Evolutionary conservation across 2,329 filamentous ascomycete species (phyloP), one percentile per base, ranked within the genome.

Genomic region (Trichoderma endophyticum): DNA sequence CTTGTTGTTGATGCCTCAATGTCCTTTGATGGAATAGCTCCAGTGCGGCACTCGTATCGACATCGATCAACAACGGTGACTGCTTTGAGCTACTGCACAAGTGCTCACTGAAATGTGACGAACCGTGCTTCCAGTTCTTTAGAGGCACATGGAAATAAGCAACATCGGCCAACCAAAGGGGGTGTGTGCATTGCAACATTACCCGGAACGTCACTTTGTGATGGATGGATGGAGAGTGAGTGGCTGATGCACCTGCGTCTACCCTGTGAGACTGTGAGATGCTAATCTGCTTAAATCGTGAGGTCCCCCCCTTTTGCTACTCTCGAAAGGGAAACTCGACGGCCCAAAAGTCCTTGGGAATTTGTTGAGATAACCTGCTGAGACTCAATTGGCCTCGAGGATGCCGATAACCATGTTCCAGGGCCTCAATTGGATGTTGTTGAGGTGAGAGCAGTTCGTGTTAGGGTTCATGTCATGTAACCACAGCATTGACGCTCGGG

Each of bases 31-130:
- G n/a, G n/a, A 54, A 5, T 1, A 48, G 43, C 11, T 54, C 48
- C 21, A 54, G 21, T 12, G 21, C 21, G 21, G 48, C 9, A 12
- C 21, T 54, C 48, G 48, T 54, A 54, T 54, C n/a, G 21, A 28
- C 57, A 24, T 34, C 15, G 18, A n/a, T 21, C 24, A 36, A 28
- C 30, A 11, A 14, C 48, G 8, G 24, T 21, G 24, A 15, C 32
- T 57, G 51, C n/a, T 57, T 18, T 51, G n/a, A 12, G 21, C 43
- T 56, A 56, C 28, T 15, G 24, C 26, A 18, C 9, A 48, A 26
- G 56, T 32, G 14, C 28, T 61, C n/a, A 36, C 57, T 62, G 67
- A 30, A 67, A 65, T 67, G 70, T 71, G 70, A 71, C 56, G 43
- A 54, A 62, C 24, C 36, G 56, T 69, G 36, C 66, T 30, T 34